A percentile compares a stretch with the other conserved stretches of the same genome.
phyloP scores from a whole-genome alignment of 148 eudicot genomes.

The Silene latifolia region DNA sequence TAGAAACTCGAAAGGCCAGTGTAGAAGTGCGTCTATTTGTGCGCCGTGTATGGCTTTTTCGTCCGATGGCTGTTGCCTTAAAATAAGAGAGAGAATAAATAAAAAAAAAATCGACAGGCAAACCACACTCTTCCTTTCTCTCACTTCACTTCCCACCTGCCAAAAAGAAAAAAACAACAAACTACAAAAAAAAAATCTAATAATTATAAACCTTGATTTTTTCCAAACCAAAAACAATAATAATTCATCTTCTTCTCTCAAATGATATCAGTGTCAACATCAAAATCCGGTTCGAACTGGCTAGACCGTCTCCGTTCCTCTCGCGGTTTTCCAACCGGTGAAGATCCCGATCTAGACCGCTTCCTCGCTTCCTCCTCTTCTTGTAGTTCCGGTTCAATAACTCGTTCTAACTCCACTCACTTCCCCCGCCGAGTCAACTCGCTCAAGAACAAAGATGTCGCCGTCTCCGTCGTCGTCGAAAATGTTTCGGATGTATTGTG shows the following conservation, averaged over 20 bases:
- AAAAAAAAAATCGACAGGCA: no score
- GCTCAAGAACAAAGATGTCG: not conserved
- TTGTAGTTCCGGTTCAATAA: constrained; percentile 21
- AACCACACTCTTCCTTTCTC: not conserved
- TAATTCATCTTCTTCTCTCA: not conserved
- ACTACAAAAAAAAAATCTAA: not conserved
- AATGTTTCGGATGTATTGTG: constrained; percentile 35
- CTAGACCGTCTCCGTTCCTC: constrained; percentile 78
- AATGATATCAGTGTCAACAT: constrained; percentile 29
- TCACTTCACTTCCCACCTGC: not conserved
- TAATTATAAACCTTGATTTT: not conserved
- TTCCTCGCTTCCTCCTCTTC: constrained; percentile 36
- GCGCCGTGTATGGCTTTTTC: no score
- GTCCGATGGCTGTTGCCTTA: no score
- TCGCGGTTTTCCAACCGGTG: constrained; percentile 57
- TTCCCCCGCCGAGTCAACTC: constrained; percentile 6
- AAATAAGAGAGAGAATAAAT: no score
- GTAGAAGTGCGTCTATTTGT: no score
- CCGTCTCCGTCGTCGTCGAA: constrained; percentile 4
- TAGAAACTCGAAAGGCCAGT: no score
- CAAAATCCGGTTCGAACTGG: constrained; percentile 53
- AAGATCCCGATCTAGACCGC: constrained; percentile 49
- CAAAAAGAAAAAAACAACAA: not conserved
- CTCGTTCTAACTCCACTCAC: constrained; percentile 24
- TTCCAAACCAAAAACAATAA: not conserved